Base-by-base conservation (phyloP, 345 rosid species). In the Pistacia atlantica region DNA sequence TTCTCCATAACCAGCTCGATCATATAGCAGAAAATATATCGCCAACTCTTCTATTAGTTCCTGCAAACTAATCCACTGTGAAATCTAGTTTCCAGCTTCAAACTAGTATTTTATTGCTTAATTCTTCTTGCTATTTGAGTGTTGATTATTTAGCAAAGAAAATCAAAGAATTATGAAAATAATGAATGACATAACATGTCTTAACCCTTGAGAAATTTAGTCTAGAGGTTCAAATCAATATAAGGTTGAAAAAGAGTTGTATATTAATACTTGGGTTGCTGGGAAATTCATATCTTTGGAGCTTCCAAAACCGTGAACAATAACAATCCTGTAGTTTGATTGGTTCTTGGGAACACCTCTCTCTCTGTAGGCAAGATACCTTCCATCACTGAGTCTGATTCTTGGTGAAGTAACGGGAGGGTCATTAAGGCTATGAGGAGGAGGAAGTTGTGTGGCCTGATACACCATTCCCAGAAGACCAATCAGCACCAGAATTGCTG, bases 241-340 rank as follows among this genome's bases (percentile, higher is more conserved):
- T 4, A 8, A 31, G 3, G 56, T 25, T 14, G 9, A 60, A 38
- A 77, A 33, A 60, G 60, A 61, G 76, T 66, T 58, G 2, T 1
- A 71, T 8, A 37, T 79, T 52, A 71, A 67, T 91, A 91, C 98
- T 79, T 88, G 89, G 45, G 98, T 84, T 17, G 86, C 95, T 48
- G 82, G 87, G 78, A 95, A 93, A 77, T 80, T 91, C 97, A 93
- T 95, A 51, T 93, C 98, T 78, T 95, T 91, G 74, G 98, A 95
- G 90, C 97, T 93, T 71, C 97, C 98, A 73, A 95, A 93, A 38
- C 98, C 98, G 83, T 95, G 98, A 73, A 89, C 92, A 75, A 95
- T 73, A 69, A 95, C 67, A 84, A 95, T 86, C 77, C 75, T 87
- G 87, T 81, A 87, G 58, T 86, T 89, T 1, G 98, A 80, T 75